Evolutionary conservation across 495 filamentous ascomycete species (phyloP).

Genomic region (Annulohypoxylon stygium): DNA sequence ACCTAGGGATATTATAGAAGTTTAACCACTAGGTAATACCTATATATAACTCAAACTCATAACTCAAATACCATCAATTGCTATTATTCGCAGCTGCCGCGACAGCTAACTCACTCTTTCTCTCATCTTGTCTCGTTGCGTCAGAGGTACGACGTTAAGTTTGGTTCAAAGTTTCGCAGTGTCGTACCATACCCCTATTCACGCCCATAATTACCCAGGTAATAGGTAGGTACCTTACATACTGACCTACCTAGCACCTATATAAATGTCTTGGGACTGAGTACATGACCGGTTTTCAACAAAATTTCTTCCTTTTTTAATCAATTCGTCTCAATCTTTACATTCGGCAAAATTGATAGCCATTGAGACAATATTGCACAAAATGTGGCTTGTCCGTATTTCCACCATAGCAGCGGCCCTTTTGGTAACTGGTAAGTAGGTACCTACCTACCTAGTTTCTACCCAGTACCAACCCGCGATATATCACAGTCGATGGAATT

Average conservation of each 20-base stretch:
- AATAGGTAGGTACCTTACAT: neutral
- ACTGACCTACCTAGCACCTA: neutral
- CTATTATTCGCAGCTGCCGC: neutral
- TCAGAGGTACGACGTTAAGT: constrained; percentile 1
- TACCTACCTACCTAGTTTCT: neutral
- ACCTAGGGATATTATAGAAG: too few species aligned
- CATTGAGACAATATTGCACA: neutral
- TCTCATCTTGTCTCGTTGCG: neutral
- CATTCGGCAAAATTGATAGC: neutral
- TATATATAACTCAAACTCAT: neutral
- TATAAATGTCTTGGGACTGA: too few species aligned
- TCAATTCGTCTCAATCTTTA: neutral
- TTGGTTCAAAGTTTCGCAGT: neutral
- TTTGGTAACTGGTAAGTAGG: constrained; percentile 20
- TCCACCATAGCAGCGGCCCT: neutral
- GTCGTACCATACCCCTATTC: neutral
- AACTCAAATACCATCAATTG: neutral
- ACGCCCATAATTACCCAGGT: neutral
- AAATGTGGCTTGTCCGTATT: constrained; percentile 7
- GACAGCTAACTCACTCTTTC: neutral
- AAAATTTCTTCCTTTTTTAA: neutral
- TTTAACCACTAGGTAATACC: neutral
- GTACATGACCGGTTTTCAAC: too few species aligned
- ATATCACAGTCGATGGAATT: constrained; percentile 9
- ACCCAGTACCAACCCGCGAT: neutral